Conservation (phyloP, 371 early-diverging fungal genomes). For the Capniomyces stellatus region DNA sequence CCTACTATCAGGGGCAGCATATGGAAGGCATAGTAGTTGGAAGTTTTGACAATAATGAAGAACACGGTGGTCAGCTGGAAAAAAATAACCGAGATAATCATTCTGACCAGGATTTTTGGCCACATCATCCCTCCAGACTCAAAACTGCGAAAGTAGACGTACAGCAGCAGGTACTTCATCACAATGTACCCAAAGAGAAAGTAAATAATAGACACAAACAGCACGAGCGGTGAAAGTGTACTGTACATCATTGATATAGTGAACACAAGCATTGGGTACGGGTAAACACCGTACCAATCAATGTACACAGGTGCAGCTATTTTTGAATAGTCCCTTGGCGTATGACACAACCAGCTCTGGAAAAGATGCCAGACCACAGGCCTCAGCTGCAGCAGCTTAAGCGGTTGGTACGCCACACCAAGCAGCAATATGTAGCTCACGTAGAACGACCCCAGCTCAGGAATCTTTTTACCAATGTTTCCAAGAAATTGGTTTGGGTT, state of each 20-base stretch:
- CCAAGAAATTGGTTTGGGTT: constrained; percentile 47
- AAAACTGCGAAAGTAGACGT: constrained; percentile 68
- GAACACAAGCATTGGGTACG: constrained; percentile 54
- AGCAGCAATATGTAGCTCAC: constrained; percentile 51
- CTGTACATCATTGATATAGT: constrained; percentile 76
- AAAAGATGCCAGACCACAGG: constrained; percentile 29
- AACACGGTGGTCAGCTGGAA: constrained; percentile 39
- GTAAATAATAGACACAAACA: constrained; percentile 57
- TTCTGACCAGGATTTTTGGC: constrained; percentile 53
- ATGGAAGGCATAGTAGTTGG: background rate
- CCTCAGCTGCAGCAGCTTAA: constrained; percentile 49
- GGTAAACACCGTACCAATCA: constrained; percentile 45
- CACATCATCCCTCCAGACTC: constrained; percentile 63
- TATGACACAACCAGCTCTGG: constrained; percentile 32
- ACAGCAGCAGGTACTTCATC: constrained; percentile 62
- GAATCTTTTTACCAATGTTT: constrained; percentile 40
- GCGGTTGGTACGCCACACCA: constrained; percentile 44
- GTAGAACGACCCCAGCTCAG: constrained; percentile 55
- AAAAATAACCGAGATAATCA: constrained; percentile 54
- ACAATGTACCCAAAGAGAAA: constrained; percentile 52
- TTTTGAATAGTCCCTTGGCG: constrained; percentile 46
- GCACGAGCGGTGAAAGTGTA: constrained; percentile 66
- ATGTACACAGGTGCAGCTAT: constrained; percentile 40
- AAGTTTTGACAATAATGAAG: background rate
- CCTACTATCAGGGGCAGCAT: background rate